Conservation (phyloP, 139 green algal genomes). For the Auxenochlorella pyrenoidosa region DNA sequence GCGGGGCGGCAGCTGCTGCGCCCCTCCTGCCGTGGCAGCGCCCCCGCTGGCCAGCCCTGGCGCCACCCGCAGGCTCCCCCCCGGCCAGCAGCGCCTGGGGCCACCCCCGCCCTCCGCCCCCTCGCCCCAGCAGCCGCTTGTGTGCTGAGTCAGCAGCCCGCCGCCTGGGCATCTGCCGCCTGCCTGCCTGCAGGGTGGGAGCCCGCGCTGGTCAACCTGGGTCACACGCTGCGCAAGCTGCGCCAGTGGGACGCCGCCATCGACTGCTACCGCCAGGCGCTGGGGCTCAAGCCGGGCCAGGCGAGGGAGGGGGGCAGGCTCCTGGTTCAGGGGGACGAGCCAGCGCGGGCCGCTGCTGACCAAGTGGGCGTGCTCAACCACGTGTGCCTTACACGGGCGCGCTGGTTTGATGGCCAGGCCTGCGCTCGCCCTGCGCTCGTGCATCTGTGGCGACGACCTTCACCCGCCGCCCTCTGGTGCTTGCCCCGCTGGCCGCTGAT, state of each 20-base stretch:
- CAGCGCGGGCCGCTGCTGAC: too few relatives aligned
- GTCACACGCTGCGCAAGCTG: slow-evolving; percentile 89
- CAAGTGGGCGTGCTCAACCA: too few relatives aligned
- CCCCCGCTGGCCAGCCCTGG: neutral
- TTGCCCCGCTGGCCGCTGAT: too few relatives aligned
- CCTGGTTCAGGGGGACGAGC: neutral
- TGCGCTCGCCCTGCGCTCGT: too few relatives aligned
- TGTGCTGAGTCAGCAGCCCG: too few relatives aligned
- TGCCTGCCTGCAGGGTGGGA: slow-evolving; percentile 70
- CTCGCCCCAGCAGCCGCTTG: too few relatives aligned
- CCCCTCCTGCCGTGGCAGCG: neutral
- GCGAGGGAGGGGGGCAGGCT: neutral
- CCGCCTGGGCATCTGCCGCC: neutral
- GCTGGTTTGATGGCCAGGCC: too few relatives aligned
- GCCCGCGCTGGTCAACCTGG: slow-evolving; percentile 86
- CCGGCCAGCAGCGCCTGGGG: too few relatives aligned
- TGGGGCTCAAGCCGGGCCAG: slow-evolving; percentile 64
- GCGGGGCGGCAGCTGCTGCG: neutral
- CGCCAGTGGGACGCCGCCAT: slow-evolving; percentile 59
- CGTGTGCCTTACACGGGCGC: too few relatives aligned
- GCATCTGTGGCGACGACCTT: too few relatives aligned
- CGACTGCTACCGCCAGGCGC: slow-evolving; percentile 67
- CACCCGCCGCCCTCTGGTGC: too few relatives aligned
- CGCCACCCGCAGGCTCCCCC: neutral
- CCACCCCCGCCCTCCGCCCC: too few relatives aligned